phyloP scores from a whole-genome alignment of 2,329 filamentous ascomycete species.

The Beauveria rudraprayagi region DNA sequence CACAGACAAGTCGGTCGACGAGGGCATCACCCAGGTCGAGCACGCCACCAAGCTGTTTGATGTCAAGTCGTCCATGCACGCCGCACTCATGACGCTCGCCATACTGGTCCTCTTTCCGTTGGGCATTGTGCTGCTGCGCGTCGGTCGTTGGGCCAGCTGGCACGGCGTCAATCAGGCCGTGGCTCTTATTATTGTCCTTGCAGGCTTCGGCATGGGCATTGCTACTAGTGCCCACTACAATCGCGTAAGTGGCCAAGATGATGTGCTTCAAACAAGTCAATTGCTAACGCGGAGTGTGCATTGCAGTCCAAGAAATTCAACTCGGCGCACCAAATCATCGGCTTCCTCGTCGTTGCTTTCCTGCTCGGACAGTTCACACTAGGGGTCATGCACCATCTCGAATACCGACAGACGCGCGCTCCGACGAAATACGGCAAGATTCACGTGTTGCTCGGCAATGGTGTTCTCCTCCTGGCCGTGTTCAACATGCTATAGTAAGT shows the following conservation, averaged over 20 bases:
- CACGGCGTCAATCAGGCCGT: slow-evolving; percentile 47
- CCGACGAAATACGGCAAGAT: slow-evolving; percentile 42
- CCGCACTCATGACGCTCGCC: slow-evolving; percentile 45
- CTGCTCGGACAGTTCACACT: slow-evolving; percentile 45
- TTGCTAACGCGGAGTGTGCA: slow-evolving; percentile 11
- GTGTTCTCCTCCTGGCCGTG: slow-evolving; percentile 44
- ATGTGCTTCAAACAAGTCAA: neutral
- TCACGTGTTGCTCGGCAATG: slow-evolving; percentile 50
- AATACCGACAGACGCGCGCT: slow-evolving; percentile 41
- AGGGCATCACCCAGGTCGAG: slow-evolving; percentile 28
- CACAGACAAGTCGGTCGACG: slow-evolving; percentile 23
- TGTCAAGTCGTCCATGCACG: slow-evolving; percentile 35
- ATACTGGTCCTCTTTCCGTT: slow-evolving; percentile 49
- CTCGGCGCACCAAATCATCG: slow-evolving; percentile 50
- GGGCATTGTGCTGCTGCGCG: slow-evolving; percentile 44
- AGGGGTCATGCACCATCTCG: slow-evolving; percentile 47
- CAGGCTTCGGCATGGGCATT: slow-evolving; percentile 46
- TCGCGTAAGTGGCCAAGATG: slow-evolving; percentile 35
- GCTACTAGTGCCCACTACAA: slow-evolving; percentile 44
- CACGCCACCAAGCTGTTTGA: slow-evolving; percentile 26
- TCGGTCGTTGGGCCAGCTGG: slow-evolving; percentile 43
- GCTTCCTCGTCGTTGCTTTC: slow-evolving; percentile 43
- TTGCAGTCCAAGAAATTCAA: slow-evolving; percentile 43
- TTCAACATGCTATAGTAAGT: slow-evolving; percentile 50
- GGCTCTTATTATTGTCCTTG: slow-evolving; percentile 38